Evolutionary conservation across 768 basidiomycete genomes (phyloP).

Genomic region (Filobasidium wieringae): DNA sequence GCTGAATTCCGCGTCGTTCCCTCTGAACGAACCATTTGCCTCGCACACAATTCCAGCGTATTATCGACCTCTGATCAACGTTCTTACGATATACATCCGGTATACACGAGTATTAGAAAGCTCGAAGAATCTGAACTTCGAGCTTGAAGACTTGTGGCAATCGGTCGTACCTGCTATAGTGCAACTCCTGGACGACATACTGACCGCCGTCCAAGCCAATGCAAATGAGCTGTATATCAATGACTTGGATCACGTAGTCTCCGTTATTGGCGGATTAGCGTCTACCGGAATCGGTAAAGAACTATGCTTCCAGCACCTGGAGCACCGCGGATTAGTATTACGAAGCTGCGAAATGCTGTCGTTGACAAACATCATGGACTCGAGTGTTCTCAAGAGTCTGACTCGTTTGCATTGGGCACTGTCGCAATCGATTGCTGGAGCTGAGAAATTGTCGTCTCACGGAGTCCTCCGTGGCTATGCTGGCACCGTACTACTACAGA

Average conservation of each 20-base stretch:
- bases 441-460: neutral
- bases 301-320: neutral
- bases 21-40: neutral
- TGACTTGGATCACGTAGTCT: neutral
- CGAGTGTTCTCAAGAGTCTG: neutral
- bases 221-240: neutral
- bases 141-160: neutral
- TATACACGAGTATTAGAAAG: neutral
- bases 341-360: neutral
- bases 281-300: neutral
- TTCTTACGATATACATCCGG: neutral
- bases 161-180: neutral
- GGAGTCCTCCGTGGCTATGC: neutral
- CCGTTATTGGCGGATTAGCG: neutral
- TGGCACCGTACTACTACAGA: neutral
- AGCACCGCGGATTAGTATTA: neutral
- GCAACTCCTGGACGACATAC: neutral
- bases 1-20: neutral
- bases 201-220: neutral
- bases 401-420: neutral
- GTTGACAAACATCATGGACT: neutral
- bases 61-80: neutral
- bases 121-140: neutral
- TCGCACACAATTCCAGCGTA: neutral
- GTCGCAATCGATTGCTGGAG: neutral